Base-by-base conservation (phyloP, 2,329 filamentous ascomycete species). In the Colletotrichum camelliae region DNA sequence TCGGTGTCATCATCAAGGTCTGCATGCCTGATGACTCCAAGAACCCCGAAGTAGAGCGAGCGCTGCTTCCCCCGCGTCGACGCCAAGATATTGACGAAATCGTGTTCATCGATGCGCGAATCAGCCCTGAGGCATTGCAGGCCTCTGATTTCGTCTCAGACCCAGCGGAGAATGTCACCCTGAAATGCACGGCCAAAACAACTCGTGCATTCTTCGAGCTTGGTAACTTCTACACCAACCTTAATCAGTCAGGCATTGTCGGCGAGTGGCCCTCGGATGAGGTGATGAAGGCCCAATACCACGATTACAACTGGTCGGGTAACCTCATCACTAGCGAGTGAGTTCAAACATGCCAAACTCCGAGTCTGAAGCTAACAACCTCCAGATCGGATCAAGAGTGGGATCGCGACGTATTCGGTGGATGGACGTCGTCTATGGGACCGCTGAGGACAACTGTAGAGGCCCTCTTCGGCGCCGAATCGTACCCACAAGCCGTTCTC, bases 161-260 rank as follows among this genome's bases (percentile, higher is more conserved):
- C 13, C 24, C 70, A 9, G 55, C 66, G 4, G 67, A 77, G 4
- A 76, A 77, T 24, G 39, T 77, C 33, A 77, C 76, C 33, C 64
- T 77, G 15, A 57, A 48, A 8, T 77, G 76, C n/a, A 29, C 57
- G 12, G 65, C 72, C 21, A 70, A 29, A 35, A 76, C 76, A 6
- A 74, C 66, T 7, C 64, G 74, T 18, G 74, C 67, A 10, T 77
- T 76, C n/a, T 77, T 77, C n/a, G 76, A 77, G 24, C 62, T 76
- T 13, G 74, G 65, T 29, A 77, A 74, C 27, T 33, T 74, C 18
- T 69, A 74, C 55, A 74, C 31, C 18, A 58, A 61, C 9, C 61
- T 52, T 2, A 39, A 31, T 13, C 61, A 74, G n/a, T 76, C 76
- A 4, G 48, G 24, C 3, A 33, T 76, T 8, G 10, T 77, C 8